These are phyloP conservation scores for Globisporangium rhizosaccharum DNA, from an alignment of 352 stramenopile species.

Conservation along the genomic window DNA sequence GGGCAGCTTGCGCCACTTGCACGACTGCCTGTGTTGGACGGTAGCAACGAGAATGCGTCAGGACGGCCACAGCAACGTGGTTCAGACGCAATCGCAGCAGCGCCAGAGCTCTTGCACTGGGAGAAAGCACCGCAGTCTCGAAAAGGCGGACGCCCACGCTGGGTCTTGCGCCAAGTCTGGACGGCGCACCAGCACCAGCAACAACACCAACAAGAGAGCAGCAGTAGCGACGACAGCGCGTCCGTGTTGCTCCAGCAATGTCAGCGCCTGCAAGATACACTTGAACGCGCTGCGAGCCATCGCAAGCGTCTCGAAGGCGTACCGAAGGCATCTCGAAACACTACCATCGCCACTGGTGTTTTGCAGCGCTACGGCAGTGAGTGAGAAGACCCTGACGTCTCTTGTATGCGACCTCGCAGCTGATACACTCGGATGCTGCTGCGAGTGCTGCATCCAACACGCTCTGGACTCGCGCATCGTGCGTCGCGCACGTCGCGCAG, in stretches of 20 bases:
- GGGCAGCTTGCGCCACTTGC: not conserved
- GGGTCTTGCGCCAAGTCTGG: constrained; percentile 17
- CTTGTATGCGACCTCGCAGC: too few relatives aligned
- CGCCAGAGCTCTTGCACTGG: constrained; percentile 13
- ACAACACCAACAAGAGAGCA: not conserved
- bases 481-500: too few relatives aligned
- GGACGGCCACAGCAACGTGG: not conserved
- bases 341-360: too few relatives aligned
- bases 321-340: too few relatives aligned
- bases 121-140: constrained; percentile 11
- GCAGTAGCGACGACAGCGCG: not conserved
- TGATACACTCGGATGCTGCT: too few relatives aligned
- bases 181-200: constrained; percentile 9
- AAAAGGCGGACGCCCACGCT: constrained; percentile 8
- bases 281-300: constrained; percentile 7
- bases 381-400: too few relatives aligned
- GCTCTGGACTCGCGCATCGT: too few relatives aligned
- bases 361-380: too few relatives aligned
- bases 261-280: constrained; percentile 11
- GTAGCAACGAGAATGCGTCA: not conserved
- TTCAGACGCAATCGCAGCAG: not conserved
- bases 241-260: constrained; percentile 20
- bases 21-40: not conserved
- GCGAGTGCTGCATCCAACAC: too few relatives aligned
- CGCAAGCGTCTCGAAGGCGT: too few relatives aligned